A percentile compares a stretch with the other conserved stretches of the same genome.
These are phyloP conservation scores for Sporothrix dimorphospora DNA, from an alignment of 2,329 filamentous ascomycete species.

Conservation along the genomic window DNA sequence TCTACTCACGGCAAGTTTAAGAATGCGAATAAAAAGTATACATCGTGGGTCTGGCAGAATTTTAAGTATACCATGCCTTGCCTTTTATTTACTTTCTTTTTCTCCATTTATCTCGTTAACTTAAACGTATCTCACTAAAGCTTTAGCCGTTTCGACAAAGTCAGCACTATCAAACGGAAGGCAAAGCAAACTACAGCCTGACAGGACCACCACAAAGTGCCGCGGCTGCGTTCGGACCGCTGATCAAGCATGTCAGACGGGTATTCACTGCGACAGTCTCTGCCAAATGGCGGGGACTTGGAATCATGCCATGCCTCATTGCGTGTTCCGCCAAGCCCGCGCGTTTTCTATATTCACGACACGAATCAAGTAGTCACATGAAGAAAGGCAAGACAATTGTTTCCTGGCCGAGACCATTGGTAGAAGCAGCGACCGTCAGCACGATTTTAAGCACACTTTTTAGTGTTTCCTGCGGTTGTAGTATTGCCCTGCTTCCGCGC, in stretches of 20 bases:
- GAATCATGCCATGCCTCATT: background rate
- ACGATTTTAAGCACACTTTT: no score
- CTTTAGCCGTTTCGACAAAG: background rate
- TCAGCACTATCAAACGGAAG: background rate
- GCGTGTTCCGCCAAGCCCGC: background rate
- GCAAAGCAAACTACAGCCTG: slow-evolving; percentile 1
- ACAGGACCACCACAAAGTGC: background rate
- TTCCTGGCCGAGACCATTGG: background rate
- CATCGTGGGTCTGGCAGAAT: no score
- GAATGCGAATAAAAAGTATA: background rate
- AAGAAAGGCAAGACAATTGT: slow-evolving; percentile 2
- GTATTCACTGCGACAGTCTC: slow-evolving; percentile 8
- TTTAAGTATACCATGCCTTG: no score
- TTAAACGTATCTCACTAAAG: background rate
- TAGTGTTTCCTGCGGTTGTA: background rate
- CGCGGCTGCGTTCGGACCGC: background rate
- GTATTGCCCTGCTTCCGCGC: background rate
- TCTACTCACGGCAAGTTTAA: background rate
- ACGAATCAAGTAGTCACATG: background rate
- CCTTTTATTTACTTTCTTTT: background rate
- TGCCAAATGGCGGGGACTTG: background rate
- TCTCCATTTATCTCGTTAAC: background rate
- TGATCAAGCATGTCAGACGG: background rate
- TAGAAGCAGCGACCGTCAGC: background rate
- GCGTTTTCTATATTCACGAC: background rate